phyloP scores from a whole-genome alignment of 2,329 filamentous ascomycete genomes.

The Alternaria sp. region DNA sequence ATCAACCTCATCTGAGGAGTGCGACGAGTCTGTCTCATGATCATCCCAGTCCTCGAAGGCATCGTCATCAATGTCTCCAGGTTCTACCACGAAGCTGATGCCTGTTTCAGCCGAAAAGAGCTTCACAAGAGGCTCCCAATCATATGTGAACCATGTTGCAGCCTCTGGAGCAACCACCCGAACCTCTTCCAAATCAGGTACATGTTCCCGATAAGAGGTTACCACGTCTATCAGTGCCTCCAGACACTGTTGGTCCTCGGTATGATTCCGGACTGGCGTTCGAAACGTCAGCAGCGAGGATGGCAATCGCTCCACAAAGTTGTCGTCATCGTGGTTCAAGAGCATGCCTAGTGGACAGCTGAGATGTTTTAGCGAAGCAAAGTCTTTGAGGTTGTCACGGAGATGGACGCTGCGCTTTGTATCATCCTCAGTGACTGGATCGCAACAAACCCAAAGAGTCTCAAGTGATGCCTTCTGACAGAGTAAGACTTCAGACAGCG shows the following conservation, averaged over 20 bases:
- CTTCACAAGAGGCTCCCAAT: conserved; percentile 17
- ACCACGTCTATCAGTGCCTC: conserved; percentile 22
- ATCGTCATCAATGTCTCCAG: background rate
- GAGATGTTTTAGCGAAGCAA: conserved; percentile 16
- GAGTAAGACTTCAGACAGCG: conserved; percentile 9
- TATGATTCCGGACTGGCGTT: conserved; percentile 5
- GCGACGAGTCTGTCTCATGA: conserved; percentile 12
- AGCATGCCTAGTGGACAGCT: conserved; percentile 20
- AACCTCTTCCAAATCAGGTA: conserved; percentile 15
- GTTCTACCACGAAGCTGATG: conserved; percentile 14
- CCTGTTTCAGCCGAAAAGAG: conserved; percentile 2
- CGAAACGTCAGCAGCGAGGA: conserved; percentile 13
- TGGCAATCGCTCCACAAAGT: conserved; percentile 20
- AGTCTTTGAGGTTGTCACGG: conserved; percentile 14
- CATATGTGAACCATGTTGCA: conserved; percentile 6
- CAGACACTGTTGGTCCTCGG: conserved; percentile 10
- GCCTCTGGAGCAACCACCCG: conserved; percentile 6
- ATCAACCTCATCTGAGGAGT: conserved; percentile 21
- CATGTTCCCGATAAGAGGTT: background rate
- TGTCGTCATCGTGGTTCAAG: background rate
- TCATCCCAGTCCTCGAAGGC: conserved; percentile 6
- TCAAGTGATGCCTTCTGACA: conserved; percentile 20
- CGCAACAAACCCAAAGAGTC: conserved; percentile 10
- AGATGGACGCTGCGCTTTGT: background rate
- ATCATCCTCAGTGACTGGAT: conserved; percentile 1